Evolutionary conservation across 176 grass and related monocot species (phyloP), one percentile per base, ranked within the genome.

Genomic region (Pontederia crassipes): DNA sequence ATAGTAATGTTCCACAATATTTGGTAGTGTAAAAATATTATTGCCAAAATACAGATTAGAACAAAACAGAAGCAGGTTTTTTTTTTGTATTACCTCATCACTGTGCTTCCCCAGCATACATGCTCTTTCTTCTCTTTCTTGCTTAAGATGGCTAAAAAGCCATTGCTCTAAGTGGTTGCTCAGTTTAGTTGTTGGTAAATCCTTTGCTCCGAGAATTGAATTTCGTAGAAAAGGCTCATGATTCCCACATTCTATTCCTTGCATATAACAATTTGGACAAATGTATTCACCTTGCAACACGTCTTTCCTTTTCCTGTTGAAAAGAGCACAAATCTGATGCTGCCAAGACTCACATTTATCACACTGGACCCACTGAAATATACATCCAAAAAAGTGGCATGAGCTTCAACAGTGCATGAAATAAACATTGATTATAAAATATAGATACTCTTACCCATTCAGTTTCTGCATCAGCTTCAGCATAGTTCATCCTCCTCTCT

Each of bases 301-400:
- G 10, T 87, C 78, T 32, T 80, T 81, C 66, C 80, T 73, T 76
- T 82, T 83, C 17, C 77, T 72, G 26, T 90, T 97, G 64, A 97
- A 97, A 75, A 97, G 85, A 77, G 87, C 93, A 48, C 93, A 97
- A 54, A 97, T 85, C 71, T 97, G 81, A 80, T 97, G 93, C 62
- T 97, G 87, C 93, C 93, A 97, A 68, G 84, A 76, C 62, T 83
- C 77, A 69, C 93, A 97, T 57, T 88, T 91, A 68, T 82, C 80
- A 1, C 93, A 97, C 54, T 80, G 84, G 61, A 97, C 87, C 93
- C 93, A 97, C 93, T 97, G 82, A 57, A 74, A 85, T 46, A 52
- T 20, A 56, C 66, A 82, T 76, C 54, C 8, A 61, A 46, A 68
- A 66, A 60, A 32, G 56, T 72, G 46, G 35, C 35, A 55, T 48